Percentiles rank a stretch among this genome's conserved stretches.
Evolutionary conservation across 257 asterid genomes (phyloP).

Genomic region (Craterostigma plantagineum): DNA sequence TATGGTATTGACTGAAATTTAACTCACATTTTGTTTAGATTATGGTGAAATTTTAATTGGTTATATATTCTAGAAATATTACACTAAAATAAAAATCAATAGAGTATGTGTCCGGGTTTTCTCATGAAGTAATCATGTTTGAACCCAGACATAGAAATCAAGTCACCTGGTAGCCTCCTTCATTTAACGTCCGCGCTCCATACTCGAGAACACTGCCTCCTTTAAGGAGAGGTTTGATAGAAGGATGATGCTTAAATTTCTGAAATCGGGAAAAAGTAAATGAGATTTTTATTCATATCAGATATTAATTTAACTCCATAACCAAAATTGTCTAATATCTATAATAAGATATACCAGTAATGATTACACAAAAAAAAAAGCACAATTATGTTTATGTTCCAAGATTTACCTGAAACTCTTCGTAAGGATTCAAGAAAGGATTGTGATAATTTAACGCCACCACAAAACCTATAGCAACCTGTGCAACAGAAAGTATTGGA

Average conservation of each 20-base stretch:
- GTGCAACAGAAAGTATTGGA: conserved; percentile 7
- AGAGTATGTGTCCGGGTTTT: no score
- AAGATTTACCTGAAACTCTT: conserved; percentile 78
- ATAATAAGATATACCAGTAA: no score
- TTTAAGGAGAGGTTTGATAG: conserved; percentile 67
- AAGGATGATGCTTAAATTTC: conserved; percentile 86
- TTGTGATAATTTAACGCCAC: conserved; percentile 75
- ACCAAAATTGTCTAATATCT: no score
- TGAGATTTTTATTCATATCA: no score
- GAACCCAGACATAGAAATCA: conserved; percentile 7
- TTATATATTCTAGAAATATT: no score
- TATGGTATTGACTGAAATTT: conserved; percentile 96
- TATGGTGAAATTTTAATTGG: not conserved
- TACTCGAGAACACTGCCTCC: conserved; percentile 76
- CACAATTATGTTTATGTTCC: no score
- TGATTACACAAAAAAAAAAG: no score
- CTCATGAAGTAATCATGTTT: not conserved
- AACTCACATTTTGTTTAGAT: conserved; percentile 33
- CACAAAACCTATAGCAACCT: conserved; percentile 84
- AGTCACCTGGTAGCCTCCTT: conserved; percentile 94
- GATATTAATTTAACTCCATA: no score
- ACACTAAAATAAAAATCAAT: no score
- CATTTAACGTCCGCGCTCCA: conserved; percentile 92
- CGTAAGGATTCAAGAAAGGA: conserved; percentile 86
- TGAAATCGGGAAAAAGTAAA: conserved; percentile 13